Evolutionary conservation across 345 rosid species (phyloP).

Genomic region (Pugionium dolabratum): DNA sequence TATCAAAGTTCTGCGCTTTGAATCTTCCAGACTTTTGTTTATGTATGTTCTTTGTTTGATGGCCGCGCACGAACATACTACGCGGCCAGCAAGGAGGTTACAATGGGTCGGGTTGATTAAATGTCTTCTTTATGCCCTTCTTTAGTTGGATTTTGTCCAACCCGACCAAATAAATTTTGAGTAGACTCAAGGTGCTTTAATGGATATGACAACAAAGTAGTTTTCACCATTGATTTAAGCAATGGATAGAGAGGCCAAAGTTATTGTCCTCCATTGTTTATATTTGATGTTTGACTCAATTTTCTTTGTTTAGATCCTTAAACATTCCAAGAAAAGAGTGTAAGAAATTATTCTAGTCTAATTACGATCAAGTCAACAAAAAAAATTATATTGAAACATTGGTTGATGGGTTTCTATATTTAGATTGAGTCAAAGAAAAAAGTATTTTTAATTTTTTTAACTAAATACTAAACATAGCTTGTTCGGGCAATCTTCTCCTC

Average conservation of each 20-base stretch:
- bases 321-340: slow-evolving; percentile 26
- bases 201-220: slow-evolving; percentile 30
- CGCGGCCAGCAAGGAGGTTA: slow-evolving; percentile 34
- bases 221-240: slow-evolving; percentile 35
- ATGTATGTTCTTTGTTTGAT: slow-evolving; percentile 32
- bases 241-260: slow-evolving; percentile 25
- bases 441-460: not conserved
- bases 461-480: slow-evolving; percentile 33
- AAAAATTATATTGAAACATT: slow-evolving; percentile 7
- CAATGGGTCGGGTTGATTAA: slow-evolving; percentile 39
- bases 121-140: slow-evolving; percentile 10
- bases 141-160: slow-evolving; percentile 35
- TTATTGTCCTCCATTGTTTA: slow-evolving; percentile 34
- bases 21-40: not conserved
- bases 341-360: not conserved
- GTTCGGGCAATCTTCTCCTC: slow-evolving; percentile 28
- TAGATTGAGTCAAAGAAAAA: slow-evolving; percentile 4
- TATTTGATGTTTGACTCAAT: slow-evolving; percentile 28
- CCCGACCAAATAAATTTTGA: slow-evolving; percentile 41
- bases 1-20: not conserved
- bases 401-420: slow-evolving; percentile 23
- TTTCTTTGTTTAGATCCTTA: slow-evolving; percentile 35
- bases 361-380: slow-evolving; percentile 13
- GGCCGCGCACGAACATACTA: slow-evolving; percentile 11
- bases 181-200: slow-evolving; percentile 38